Evolutionary conservation across 305 asterid species (phyloP).

Genomic region (Fraxinus sp.): DNA sequence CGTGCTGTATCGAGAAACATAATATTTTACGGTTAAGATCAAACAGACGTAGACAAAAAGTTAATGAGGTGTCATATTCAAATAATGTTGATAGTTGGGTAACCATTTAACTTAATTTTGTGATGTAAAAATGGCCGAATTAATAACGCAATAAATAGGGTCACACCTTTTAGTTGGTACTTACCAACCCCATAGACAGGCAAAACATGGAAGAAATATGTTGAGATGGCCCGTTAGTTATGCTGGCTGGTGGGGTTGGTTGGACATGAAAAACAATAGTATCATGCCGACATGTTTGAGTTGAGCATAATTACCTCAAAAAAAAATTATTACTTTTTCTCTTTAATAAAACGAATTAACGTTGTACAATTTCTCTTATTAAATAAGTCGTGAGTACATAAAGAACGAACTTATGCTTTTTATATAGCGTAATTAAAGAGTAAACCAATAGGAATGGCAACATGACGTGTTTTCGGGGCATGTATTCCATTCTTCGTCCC

Average conservation of each 20-base stretch:
- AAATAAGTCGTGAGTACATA: conserved; percentile 20
- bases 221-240: conserved; percentile 24
- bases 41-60: background rate
- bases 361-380: background rate
- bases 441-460: too few species aligned
- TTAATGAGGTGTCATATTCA: background rate
- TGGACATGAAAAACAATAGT: conserved; percentile 38
- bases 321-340: background rate
- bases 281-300: background rate
- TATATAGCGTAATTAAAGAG: background rate
- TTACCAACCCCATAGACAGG: background rate
- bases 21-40: background rate
- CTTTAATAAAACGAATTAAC: background rate
- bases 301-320: background rate
- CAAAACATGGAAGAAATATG: conserved; percentile 9
- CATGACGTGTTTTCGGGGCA: too few species aligned
- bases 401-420: conserved; percentile 20
- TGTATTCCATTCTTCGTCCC: too few species aligned
- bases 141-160: conserved; percentile 32
- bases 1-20: too few species aligned
- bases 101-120: background rate
- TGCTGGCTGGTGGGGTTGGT: conserved; percentile 54
- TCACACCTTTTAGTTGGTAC: conserved; percentile 27
- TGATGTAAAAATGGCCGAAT: background rate
- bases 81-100: too few species aligned